phyloP scores from a whole-genome alignment of 2,329 filamentous ascomycete species.

The Ploettnerulaceae sp. region DNA sequence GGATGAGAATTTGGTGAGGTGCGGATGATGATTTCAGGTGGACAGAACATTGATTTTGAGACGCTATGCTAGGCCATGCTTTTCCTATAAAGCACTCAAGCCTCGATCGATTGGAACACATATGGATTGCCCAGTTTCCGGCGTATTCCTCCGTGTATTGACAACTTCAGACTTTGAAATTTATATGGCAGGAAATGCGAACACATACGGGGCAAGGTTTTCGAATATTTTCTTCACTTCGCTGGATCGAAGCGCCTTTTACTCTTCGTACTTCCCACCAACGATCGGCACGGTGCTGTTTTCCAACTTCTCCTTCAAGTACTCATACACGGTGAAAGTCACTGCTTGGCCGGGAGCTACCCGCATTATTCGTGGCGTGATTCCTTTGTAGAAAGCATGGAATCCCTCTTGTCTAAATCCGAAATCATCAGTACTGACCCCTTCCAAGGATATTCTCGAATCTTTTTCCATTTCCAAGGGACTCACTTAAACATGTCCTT shows the following conservation, averaged over 20 bases:
- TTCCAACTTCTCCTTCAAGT: constrained; percentile 67
- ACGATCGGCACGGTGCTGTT: constrained; percentile 52
- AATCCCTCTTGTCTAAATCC: constrained; percentile 74
- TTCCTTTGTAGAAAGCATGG: constrained; percentile 97
- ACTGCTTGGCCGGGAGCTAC: constrained; percentile 91
- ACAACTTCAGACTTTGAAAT: not conserved
- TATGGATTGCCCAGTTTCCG: not conserved
- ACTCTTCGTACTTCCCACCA: constrained; percentile 65
- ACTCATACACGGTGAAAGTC: constrained; percentile 74
- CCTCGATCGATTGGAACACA: not conserved
- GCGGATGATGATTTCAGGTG: not conserved
- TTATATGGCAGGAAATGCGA: too few species aligned
- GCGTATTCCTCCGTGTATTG: not conserved
- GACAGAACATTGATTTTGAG: constrained; percentile 6
- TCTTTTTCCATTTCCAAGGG: not conserved
- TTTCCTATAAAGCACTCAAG: constrained; percentile 4
- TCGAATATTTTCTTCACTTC: too few species aligned
- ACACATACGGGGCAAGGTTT: too few species aligned
- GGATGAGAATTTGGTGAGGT: not conserved
- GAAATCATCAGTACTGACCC: constrained; percentile 5
- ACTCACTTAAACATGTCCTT: constrained; percentile 75
- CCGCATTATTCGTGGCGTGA: constrained; percentile 94
- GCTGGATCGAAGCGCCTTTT: constrained; percentile 28
- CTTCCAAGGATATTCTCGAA: too few species aligned
- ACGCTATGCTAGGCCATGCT: constrained; percentile 22